Percentiles rank a stretch among this genome's conserved stretches.
Conservation (phyloP, 805 yeast species). For the Wickerhamomyces kurtzmanii region DNA sequence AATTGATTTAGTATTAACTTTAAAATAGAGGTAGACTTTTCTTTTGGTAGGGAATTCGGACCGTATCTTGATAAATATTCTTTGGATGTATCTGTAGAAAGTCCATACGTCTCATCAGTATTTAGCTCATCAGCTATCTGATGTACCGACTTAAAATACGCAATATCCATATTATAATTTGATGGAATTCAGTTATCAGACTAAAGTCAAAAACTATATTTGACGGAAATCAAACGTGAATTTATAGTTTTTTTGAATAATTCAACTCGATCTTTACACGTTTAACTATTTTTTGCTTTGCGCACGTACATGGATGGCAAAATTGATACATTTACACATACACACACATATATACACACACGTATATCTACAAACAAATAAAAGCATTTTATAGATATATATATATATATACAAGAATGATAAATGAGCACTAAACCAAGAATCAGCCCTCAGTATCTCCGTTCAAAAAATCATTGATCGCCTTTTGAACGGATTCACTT, state of each 20-base stretch:
- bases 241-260: too few relatives aligned
- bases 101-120: slow-evolving; percentile 7
- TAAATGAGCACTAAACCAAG: too few relatives aligned
- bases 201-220: too few relatives aligned
- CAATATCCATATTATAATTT: slow-evolving; percentile 5
- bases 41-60: slow-evolving; percentile 22
- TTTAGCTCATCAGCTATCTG: slow-evolving; percentile 7
- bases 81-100: slow-evolving; percentile 7
- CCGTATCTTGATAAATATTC: slow-evolving; percentile 11
- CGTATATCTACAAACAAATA: too few relatives aligned
- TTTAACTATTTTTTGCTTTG: too few relatives aligned
- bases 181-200: too few relatives aligned
- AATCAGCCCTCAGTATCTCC: too few relatives aligned
- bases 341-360: too few relatives aligned
- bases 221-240: too few relatives aligned
- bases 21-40: slow-evolving; percentile 24
- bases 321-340: too few relatives aligned
- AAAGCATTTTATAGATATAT: neutral
- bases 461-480: slow-evolving; percentile 38
- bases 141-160: slow-evolving; percentile 4
- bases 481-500: slow-evolving; percentile 43
- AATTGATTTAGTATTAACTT: slow-evolving; percentile 24
- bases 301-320: too few relatives aligned
- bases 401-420: slow-evolving; percentile 7
- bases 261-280: too few relatives aligned